A percentile compares a stretch with the other conserved stretches of the same genome.
phyloP scores from a whole-genome alignment of 257 asterid genomes.

The Voacanga thouarsii region DNA sequence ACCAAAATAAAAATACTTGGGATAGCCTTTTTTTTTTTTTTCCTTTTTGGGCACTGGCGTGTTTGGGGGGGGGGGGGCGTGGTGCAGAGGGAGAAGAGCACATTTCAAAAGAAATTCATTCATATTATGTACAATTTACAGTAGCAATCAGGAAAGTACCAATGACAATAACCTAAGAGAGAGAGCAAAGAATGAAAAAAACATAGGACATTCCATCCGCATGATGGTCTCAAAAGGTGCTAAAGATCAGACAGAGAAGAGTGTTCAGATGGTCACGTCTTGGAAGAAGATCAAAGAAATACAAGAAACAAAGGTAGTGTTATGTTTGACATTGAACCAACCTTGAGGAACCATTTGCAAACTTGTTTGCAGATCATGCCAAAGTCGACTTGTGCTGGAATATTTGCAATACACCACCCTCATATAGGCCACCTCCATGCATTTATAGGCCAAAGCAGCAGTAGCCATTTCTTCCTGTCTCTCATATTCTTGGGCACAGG shows the following conservation, averaged over 20 bases:
- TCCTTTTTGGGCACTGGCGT: too few relatives aligned
- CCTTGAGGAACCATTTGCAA: conserved; percentile 75
- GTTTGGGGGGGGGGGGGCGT: too few relatives aligned
- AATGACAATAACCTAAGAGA: background rate
- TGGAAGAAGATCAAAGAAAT: conserved; percentile 7
- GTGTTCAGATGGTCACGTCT: background rate
- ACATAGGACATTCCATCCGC: background rate
- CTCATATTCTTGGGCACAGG: conserved; percentile 71
- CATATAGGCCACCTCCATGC: conserved; percentile 86
- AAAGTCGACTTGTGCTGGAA: conserved; percentile 40
- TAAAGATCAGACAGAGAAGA: background rate
- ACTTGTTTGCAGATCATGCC: conserved; percentile 63
- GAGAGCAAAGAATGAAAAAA: background rate
- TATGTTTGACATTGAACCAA: conserved; percentile 21
- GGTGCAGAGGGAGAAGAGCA: too few relatives aligned
- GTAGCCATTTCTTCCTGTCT: conserved; percentile 67
- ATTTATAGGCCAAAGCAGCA: conserved; percentile 87
- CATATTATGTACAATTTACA: too few relatives aligned
- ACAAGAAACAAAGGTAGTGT: background rate
- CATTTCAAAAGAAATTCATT: too few relatives aligned
- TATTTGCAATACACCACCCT: conserved; percentile 72
- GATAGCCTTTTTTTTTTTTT: background rate
- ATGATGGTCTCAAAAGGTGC: background rate
- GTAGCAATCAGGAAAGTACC: too few relatives aligned
- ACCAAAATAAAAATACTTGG: background rate